Percentiles rank a stretch among this genome's conserved stretches.
Conservation (phyloP, 202 grass and related monocot species). For the Musa balbisiana region DNA sequence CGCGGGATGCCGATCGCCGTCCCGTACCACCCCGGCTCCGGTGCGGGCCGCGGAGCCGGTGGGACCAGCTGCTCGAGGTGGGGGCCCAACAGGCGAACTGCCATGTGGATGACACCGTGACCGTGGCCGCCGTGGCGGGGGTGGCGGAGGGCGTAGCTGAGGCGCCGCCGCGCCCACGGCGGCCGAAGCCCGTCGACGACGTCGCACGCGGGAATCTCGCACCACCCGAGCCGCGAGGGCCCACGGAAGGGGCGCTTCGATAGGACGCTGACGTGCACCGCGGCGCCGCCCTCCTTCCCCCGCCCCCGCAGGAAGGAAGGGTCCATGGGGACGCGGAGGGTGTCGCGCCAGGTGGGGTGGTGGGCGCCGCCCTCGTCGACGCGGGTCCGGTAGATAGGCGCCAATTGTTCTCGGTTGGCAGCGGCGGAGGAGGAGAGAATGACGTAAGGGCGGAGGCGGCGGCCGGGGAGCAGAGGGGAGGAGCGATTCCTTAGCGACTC, state of each 20-base stretch:
- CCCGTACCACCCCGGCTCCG: conserved; percentile 40
- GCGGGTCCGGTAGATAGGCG: conserved; percentile 17
- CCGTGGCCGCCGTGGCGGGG: conserved; percentile 25
- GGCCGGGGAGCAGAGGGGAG: conserved; percentile 22
- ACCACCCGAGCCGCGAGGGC: conserved; percentile 56
- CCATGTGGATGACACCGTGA: conserved; percentile 61
- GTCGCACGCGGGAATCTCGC: conserved; percentile 45
- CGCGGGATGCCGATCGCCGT: conserved; percentile 83
- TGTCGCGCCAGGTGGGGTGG: conserved; percentile 57
- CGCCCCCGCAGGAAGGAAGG: conserved; percentile 2
- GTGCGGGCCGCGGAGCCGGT: conserved; percentile 4
- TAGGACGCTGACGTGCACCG: conserved; percentile 36
- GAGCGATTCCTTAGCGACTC: conserved; percentile 49
- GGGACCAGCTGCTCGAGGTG: conserved; percentile 3
- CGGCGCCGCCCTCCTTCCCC: conserved; percentile 14
- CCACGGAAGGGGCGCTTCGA: conserved; percentile 35
- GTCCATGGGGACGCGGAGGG: conserved; percentile 45
- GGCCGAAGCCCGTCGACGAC: conserved; percentile 72
- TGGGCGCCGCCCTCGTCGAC: conserved; percentile 19
- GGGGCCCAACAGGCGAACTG: conserved; percentile 54
- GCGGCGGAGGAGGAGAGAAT: conserved; percentile 15
- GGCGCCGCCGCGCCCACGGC: conserved; percentile 44
- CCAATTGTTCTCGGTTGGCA: background rate
- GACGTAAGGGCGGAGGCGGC: conserved; percentile 65
- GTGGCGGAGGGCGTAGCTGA: conserved; percentile 74